These are phyloP conservation scores for Fusarium sp. DNA, from an alignment of 2,329 filamentous ascomycete genomes.

Conservation along the genomic window DNA sequence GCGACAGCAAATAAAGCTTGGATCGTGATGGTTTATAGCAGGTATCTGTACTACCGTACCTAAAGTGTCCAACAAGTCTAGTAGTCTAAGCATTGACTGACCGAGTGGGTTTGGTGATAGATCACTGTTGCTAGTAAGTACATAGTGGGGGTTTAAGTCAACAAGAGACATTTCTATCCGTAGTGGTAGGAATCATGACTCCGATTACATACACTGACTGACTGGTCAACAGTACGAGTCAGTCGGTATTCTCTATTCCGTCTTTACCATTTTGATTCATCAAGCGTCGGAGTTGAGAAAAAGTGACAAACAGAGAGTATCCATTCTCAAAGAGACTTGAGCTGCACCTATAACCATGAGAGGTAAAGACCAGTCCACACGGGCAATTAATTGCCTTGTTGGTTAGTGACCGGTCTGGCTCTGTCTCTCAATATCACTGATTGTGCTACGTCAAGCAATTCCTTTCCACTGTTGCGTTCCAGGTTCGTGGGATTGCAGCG, in stretches of 20 bases:
- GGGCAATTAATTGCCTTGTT: not conserved
- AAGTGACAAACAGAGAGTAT: not conserved
- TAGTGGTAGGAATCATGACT: not conserved
- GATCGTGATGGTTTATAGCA: not conserved
- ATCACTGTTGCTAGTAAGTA: not conserved
- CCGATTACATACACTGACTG: not conserved
- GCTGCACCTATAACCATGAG: constrained; percentile 16
- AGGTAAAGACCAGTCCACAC: constrained; percentile 3
- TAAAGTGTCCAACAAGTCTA: not conserved
- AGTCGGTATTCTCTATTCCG: not conserved
- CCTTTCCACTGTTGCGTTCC: constrained; percentile 32
- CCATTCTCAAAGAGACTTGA: not conserved
- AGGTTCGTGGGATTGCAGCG: constrained; percentile 37
- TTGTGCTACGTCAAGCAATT: constrained; percentile 22
- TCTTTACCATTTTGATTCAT: not conserved
- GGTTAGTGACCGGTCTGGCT: not conserved
- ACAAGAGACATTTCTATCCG: constrained; percentile 13
- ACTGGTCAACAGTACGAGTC: not conserved
- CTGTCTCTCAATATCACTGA: not conserved
- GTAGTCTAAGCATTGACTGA: not conserved
- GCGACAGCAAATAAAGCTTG: not conserved
- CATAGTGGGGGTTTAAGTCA: constrained; percentile 1
- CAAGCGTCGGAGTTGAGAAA: not conserved
- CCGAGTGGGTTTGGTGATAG: constrained; percentile 13
- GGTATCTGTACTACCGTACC: not conserved